Conservation (phyloP, 2,329 filamentous ascomycete species). For the Trichoderma pleuroti region DNA sequence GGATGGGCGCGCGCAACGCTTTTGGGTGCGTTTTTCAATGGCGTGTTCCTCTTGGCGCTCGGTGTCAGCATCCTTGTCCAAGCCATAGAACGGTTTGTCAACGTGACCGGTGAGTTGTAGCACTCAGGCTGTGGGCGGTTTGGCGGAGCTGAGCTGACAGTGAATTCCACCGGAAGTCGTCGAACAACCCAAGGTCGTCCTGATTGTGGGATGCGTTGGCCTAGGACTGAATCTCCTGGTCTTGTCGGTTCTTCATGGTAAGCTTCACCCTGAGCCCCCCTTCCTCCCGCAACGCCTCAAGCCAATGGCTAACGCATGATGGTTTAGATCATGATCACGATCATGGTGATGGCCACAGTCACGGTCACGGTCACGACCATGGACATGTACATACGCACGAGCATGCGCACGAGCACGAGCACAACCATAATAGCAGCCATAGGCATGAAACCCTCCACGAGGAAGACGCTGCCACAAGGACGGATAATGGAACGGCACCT, state of each 20-base stretch:
- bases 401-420: slow-evolving; percentile 27
- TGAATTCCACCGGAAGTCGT: slow-evolving; percentile 45
- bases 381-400: slow-evolving; percentile 34
- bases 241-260: slow-evolving; percentile 62
- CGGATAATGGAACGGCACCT: slow-evolving; percentile 12
- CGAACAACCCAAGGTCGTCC: slow-evolving; percentile 60
- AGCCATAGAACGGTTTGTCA: slow-evolving; percentile 66
- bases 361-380: slow-evolving; percentile 33
- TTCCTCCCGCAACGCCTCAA: slow-evolving; percentile 21
- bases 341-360: not conserved
- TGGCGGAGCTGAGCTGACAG: slow-evolving; percentile 15
- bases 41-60: slow-evolving; percentile 67
- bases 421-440: slow-evolving; percentile 20
- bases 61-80: slow-evolving; percentile 71
- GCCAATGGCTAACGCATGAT: not conserved
- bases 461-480: slow-evolving; percentile 17
- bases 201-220: slow-evolving; percentile 67
- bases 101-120: slow-evolving; percentile 46
- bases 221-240: slow-evolving; percentile 65
- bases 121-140: not conserved
- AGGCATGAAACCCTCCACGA: not conserved
- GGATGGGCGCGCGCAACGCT: slow-evolving; percentile 75
- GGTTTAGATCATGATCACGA: not conserved
- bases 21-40: slow-evolving; percentile 77
- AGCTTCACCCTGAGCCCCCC: slow-evolving; percentile 20